Evolutionary conservation across 208 protist species (phyloP).

Genomic region (Trypanosoma rangeli): DNA sequence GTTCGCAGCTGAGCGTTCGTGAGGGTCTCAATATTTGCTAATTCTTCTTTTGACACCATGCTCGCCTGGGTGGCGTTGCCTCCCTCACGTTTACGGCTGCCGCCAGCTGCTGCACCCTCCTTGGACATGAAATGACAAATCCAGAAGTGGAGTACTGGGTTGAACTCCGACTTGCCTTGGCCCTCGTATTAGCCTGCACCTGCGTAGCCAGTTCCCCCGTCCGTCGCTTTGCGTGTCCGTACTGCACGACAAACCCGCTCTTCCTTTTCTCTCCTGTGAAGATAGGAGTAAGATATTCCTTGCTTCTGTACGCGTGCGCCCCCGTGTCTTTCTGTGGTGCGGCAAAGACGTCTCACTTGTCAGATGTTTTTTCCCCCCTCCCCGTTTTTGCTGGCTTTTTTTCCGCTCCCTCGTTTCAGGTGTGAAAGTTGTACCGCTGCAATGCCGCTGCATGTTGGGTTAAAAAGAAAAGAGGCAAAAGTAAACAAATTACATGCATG

Average conservation of each 20-base stretch:
- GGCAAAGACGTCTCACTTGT: not conserved
- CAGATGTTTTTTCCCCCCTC: not conserved
- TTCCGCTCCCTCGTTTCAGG: constrained; percentile 13
- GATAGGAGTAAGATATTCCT: not conserved
- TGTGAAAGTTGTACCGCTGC: not conserved
- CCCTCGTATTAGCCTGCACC: not conserved
- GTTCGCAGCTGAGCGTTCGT: constrained; percentile 74
- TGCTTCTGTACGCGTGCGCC: constrained; percentile 1
- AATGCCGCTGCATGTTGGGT: not conserved
- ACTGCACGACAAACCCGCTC: no score
- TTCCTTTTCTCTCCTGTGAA: not conserved
- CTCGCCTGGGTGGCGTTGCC: not conserved
- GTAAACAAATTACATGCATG: constrained; percentile 6
- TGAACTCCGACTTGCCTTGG: not conserved
- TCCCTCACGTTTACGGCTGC: not conserved
- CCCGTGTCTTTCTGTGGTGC: not conserved
- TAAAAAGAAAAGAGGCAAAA: constrained; percentile 13
- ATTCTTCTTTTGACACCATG: constrained; percentile 59
- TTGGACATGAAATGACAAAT: constrained; percentile 11
- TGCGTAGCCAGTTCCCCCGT: not conserved
- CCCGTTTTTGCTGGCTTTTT: constrained; percentile 6
- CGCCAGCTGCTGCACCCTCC: constrained; percentile 10
- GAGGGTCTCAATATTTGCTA: constrained; percentile 70
- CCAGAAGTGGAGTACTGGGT: not conserved
- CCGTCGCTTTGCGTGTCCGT: no score